Evolutionary conservation across 805 yeast species (phyloP), one percentile per base, ranked within the genome.

Genomic region (Monosporozyma siamensis): DNA sequence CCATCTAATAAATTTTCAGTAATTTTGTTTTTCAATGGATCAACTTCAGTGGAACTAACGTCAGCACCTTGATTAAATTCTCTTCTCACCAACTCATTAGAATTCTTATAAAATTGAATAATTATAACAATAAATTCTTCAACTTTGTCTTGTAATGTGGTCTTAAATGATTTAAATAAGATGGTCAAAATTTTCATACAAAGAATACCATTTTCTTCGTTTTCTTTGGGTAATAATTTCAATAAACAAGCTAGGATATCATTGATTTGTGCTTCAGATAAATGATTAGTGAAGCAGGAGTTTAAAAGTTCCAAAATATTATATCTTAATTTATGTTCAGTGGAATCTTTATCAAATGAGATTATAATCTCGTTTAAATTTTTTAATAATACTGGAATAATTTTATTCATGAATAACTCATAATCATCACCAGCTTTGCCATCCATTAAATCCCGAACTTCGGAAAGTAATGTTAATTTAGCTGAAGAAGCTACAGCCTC

Each of bases 181-280:
- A 82, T 75, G 14, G 97, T 86, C 39, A 89, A 71, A 43, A 87
- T 80, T 58, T 86, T 88, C 82, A 92, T 78, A 60, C 95, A 82
- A 40, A 87, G 69, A 1, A 88, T 86, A 40, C 97, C 97, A 59
- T 92, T 92, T 47, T 89, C 97, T 61, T 94, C 99, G 59, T 92
- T 92, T 56, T 94, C 99, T 12, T 66, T 69, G 15, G 74, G 76
- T 45, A 90, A 67, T 11, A 82, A 66, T 18, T 67, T 61, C 52
- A 80, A 76, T 42, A 90, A 65, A 6, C 41, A 65, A 27, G 75
- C 80, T 53, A 84, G 66, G 15, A 87, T 71, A 29, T 69, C 70
- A 26, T 66, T 65, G 1, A 89, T 78, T 58, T 78, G 79, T 0
- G 83, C 83, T 55, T 80, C 82, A 55, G 87, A 78, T 2, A 81